Conservation (phyloP, 257 asterid genomes). For the Anisodus tanguticus region DNA sequence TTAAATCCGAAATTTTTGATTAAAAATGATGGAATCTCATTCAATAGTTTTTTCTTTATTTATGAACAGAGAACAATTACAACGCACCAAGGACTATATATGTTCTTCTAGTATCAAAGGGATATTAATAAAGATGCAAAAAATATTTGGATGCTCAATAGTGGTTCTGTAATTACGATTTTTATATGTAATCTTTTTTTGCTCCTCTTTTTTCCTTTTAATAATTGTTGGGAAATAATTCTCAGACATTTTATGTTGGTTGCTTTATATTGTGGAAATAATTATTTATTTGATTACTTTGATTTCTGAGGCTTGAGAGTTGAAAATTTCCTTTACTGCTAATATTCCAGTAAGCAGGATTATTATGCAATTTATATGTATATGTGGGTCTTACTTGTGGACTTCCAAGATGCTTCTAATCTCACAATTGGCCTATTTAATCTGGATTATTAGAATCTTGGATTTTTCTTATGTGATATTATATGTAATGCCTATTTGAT, state of each 20-base stretch:
- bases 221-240: not conserved
- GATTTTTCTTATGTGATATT: not conserved
- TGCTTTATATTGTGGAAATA: not conserved
- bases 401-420: not conserved
- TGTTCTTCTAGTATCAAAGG: no score
- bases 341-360: not conserved
- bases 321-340: not conserved
- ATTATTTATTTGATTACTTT: not conserved
- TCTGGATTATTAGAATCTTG: not conserved
- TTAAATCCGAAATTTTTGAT: no score
- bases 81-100: no score
- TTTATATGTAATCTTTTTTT: no score
- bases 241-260: not conserved
- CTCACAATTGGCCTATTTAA: not conserved
- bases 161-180: not conserved
- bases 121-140: not conserved
- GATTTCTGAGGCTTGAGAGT: not conserved
- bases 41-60: no score
- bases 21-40: no score
- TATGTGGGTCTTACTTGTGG: not conserved
- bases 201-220: not conserved
- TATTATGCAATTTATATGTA: no score
- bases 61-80: no score
- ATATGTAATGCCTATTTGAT: not conserved
- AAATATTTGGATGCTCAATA: not conserved